Conservation (phyloP, 371 early-diverging fungal species). For the Zopfochytrium polystomum region DNA sequence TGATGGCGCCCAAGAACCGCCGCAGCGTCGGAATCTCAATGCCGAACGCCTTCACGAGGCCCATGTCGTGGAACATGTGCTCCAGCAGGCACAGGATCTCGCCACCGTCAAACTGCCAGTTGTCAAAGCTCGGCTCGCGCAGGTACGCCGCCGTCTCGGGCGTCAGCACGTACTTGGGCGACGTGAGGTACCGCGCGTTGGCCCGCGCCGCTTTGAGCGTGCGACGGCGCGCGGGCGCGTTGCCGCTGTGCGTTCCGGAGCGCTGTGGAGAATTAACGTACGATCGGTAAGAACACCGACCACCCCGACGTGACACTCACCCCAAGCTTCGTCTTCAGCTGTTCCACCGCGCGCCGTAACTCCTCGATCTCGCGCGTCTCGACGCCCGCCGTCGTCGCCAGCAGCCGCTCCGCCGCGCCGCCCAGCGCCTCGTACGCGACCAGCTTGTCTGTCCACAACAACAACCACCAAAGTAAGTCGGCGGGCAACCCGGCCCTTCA, state of each 20-base stretch:
- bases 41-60: slow-evolving; percentile 39
- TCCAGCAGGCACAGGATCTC: slow-evolving; percentile 46
- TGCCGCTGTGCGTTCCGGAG: background rate
- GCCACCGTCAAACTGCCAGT: slow-evolving; percentile 49
- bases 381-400: slow-evolving; percentile 2
- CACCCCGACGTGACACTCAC: background rate
- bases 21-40: slow-evolving; percentile 38
- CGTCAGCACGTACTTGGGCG: slow-evolving; percentile 33
- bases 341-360: slow-evolving; percentile 7
- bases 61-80: slow-evolving; percentile 48
- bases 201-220: background rate
- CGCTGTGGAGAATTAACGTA: background rate
- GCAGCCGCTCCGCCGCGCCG: slow-evolving; percentile 12
- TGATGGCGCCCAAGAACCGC: slow-evolving; percentile 38
- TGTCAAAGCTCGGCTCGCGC: slow-evolving; percentile 46
- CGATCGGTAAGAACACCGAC: background rate
- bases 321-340: slow-evolving; percentile 21
- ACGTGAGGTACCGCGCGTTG: slow-evolving; percentile 9
- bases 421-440: slow-evolving; percentile 1
- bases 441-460: slow-evolving; percentile 1
- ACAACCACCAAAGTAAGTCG: background rate
- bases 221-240: background rate
- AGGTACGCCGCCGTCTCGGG: slow-evolving; percentile 36
- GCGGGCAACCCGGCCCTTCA: background rate
- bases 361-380: slow-evolving; percentile 15